These are phyloP conservation scores for Phytophthora hibernalis DNA, from an alignment of 352 stramenopile genomes.

Conservation along the genomic window DNA sequence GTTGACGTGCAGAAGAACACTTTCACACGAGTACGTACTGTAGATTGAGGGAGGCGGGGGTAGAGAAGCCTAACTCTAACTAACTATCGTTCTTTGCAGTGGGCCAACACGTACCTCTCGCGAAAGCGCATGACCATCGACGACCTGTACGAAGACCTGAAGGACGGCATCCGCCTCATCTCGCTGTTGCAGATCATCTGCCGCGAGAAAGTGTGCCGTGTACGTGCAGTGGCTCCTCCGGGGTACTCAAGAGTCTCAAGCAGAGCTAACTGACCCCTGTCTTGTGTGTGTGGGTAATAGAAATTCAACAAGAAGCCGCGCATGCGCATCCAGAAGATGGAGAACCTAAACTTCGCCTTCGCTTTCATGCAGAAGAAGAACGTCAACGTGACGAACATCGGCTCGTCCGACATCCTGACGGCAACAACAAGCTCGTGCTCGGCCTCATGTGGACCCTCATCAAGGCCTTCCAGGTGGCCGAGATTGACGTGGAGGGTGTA, in stretches of 20 bases:
- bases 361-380: slow-evolving; percentile 91
- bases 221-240: slow-evolving; percentile 39
- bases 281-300: slow-evolving; percentile 34
- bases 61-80: slow-evolving; percentile 4
- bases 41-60: not conserved
- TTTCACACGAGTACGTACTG: slow-evolving; percentile 81
- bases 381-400: slow-evolving; percentile 92
- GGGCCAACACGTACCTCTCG: slow-evolving; percentile 91
- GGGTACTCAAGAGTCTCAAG: no score
- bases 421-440: slow-evolving; percentile 92
- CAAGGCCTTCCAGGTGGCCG: slow-evolving; percentile 89
- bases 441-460: slow-evolving; percentile 95
- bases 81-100: slow-evolving; percentile 53
- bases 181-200: slow-evolving; percentile 91
- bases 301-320: slow-evolving; percentile 94
- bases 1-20: slow-evolving; percentile 93
- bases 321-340: slow-evolving; percentile 94
- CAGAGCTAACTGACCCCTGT: not conserved
- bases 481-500: slow-evolving; percentile 91
- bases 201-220: slow-evolving; percentile 85
- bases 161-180: slow-evolving; percentile 88
- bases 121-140: slow-evolving; percentile 90
- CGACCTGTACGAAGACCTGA: slow-evolving; percentile 90
- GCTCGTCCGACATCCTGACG: slow-evolving; percentile 92
- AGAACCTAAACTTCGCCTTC: slow-evolving; percentile 93